Conservation (phyloP, 2,329 filamentous ascomycete species). For the Byssothecium circinans region DNA sequence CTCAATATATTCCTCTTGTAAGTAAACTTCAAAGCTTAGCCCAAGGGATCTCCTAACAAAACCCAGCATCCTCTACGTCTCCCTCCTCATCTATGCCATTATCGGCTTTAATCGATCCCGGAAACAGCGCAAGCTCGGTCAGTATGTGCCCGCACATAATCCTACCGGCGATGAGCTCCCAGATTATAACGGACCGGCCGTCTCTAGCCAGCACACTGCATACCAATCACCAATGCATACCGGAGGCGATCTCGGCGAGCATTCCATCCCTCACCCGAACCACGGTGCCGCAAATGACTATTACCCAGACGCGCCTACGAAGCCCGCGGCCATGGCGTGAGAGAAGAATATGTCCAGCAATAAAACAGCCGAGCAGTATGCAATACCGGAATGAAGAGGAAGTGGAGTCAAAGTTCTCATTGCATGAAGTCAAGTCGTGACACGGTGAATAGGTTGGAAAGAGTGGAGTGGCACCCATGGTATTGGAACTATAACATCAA, state of each 20-base stretch:
- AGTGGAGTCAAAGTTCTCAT: too few species aligned
- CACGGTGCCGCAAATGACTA: conserved; percentile 22
- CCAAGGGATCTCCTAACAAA: conserved; percentile 6
- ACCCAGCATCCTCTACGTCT: conserved; percentile 38
- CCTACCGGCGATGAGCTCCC: conserved; percentile 21
- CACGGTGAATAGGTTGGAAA: too few species aligned
- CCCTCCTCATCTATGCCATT: conserved; percentile 45
- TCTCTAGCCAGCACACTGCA: conserved; percentile 27
- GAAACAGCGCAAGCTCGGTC: conserved; percentile 35
- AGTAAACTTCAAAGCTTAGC: conserved; percentile 21
- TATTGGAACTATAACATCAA: too few species aligned
- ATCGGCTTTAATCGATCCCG: conserved; percentile 41
- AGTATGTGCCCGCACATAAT: conserved; percentile 38
- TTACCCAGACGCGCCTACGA: conserved; percentile 26
- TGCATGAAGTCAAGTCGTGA: too few species aligned
- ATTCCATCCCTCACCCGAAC: conserved; percentile 22
- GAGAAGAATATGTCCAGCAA: too few species aligned
- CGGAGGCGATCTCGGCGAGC: too few species aligned
- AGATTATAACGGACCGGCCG: conserved; percentile 18
- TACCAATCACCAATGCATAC: conserved; percentile 32
- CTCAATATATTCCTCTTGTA: conserved; percentile 43
- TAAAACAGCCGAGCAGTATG: not conserved
- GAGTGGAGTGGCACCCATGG: too few species aligned
- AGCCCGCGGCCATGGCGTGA: conserved; percentile 33
- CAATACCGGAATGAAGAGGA: too few species aligned